Conservation (phyloP, 805 yeast species). For the Candida lessepsii region DNA sequence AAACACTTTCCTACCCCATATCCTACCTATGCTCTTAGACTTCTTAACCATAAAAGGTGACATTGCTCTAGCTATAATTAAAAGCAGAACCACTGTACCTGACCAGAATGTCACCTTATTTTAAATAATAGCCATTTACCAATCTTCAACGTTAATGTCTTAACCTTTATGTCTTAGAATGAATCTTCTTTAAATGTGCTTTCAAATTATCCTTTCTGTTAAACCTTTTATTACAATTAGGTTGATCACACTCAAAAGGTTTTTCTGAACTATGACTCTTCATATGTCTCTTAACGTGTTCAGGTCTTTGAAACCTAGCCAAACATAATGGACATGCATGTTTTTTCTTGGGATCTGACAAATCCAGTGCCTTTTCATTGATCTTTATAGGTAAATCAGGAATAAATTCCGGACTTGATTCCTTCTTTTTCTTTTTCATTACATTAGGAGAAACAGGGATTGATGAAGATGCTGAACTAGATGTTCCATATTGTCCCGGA, state of each 20-base stretch:
- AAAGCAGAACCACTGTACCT: too few species aligned
- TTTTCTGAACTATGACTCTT: slow-evolving; percentile 57
- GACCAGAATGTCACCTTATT: too few species aligned
- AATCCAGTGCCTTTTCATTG: slow-evolving; percentile 13
- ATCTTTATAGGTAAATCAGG: slow-evolving; percentile 18
- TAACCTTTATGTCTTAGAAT: slow-evolving; percentile 22
- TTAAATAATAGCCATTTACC: too few species aligned
- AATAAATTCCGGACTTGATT: slow-evolving; percentile 15
- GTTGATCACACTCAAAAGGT: slow-evolving; percentile 54
- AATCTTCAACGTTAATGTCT: too few species aligned
- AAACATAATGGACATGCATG: slow-evolving; percentile 67
- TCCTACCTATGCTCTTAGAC: background rate
- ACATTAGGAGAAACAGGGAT: slow-evolving; percentile 1
- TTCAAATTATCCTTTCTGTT: slow-evolving; percentile 60
- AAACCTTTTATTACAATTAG: slow-evolving; percentile 53
- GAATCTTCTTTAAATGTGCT: slow-evolving; percentile 63
- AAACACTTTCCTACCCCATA: slow-evolving; percentile 1
- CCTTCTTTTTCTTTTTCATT: slow-evolving; percentile 7
- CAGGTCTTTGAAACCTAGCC: slow-evolving; percentile 64
- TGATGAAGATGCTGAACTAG: slow-evolving; percentile 1
- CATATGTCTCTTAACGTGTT: slow-evolving; percentile 67
- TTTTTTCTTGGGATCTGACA: slow-evolving; percentile 47
- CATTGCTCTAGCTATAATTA: too few species aligned
- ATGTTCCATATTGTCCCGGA: slow-evolving; percentile 7
- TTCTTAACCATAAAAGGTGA: too few species aligned